A percentile compares a stretch with the other conserved stretches of the same genome.
These are phyloP conservation scores for Syzygium grande DNA, from an alignment of 345 rosid species.

Conservation along the genomic window DNA sequence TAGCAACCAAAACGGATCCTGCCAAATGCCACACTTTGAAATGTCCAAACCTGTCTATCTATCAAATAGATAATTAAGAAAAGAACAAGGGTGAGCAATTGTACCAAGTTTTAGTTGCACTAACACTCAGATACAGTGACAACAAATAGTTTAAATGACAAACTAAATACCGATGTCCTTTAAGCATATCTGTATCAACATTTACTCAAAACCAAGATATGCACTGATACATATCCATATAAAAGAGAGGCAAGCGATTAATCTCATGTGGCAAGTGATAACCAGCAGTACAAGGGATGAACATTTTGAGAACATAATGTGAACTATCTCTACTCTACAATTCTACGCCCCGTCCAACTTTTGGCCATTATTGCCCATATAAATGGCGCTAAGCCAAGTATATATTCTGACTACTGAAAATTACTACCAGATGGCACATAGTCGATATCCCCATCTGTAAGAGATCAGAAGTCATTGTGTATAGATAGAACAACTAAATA, in stretches of 20 bases:
- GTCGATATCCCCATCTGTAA: neutral
- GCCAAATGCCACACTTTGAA: slow-evolving; percentile 96
- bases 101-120: neutral
- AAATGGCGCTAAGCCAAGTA: neutral
- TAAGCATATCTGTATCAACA: neutral
- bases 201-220: neutral
- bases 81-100: neutral
- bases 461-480: neutral
- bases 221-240: neutral
- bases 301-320: neutral
- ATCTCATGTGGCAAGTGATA: neutral
- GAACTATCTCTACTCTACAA: neutral
- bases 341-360: neutral
- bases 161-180: neutral
- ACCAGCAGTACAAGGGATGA: neutral
- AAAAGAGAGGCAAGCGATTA: neutral
- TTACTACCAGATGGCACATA: neutral
- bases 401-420: neutral
- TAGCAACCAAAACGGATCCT: slow-evolving; percentile 82
- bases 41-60: slow-evolving; percentile 98
- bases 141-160: neutral
- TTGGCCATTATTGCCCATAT: neutral
- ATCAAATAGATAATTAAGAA: slow-evolving; percentile 11
- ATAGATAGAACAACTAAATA: neutral
- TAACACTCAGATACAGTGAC: neutral